phyloP scores from a whole-genome alignment of 1,139 yeast species.

The Saccharomycopsis phalli region DNA sequence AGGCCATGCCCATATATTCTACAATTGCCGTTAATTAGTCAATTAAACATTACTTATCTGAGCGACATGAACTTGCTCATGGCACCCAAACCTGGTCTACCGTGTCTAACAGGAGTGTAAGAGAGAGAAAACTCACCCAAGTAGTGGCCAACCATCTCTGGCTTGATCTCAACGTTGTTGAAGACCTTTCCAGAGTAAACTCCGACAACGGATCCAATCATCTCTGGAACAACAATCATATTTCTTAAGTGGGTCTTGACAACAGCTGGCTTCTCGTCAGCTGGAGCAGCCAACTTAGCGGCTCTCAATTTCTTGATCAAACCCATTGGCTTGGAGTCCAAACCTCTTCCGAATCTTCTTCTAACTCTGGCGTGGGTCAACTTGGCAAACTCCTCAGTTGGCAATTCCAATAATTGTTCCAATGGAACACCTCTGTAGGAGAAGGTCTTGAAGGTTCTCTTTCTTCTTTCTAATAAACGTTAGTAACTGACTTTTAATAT shows the following conservation, averaged over 20 bases:
- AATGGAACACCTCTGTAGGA: conserved; percentile 99
- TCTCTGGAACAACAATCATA: conserved; percentile 98
- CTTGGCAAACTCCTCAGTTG: conserved; percentile 95
- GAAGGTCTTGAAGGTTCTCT: conserved; percentile 94
- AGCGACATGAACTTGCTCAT: conserved; percentile 77
- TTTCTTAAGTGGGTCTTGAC: conserved; percentile 99
- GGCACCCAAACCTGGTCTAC: conserved; percentile 86
- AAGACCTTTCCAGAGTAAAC: conserved; percentile 99
- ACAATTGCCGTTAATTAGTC: not conserved
- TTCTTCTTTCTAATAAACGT: conserved; percentile 46
- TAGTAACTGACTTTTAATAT: not conserved
- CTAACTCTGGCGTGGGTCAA: conserved; percentile 98
- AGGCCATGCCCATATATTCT: no score
- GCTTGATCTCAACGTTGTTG: conserved; percentile 98
- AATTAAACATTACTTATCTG: conserved; percentile 29
- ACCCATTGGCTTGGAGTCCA: conserved; percentile 93
- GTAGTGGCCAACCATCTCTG: conserved; percentile 99
- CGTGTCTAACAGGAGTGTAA: conserved; percentile 99
- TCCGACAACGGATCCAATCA: conserved; percentile 98
- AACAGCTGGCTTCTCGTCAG: conserved; percentile 94
- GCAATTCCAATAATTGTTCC: conserved; percentile 86
- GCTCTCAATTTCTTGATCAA: conserved; percentile 97
- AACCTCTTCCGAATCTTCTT: conserved; percentile 98
- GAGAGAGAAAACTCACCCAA: conserved; percentile 99
- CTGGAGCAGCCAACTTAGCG: conserved; percentile 87